Conservation (phyloP, 345 rosid species). For the Eucalyptus leucophloia region DNA sequence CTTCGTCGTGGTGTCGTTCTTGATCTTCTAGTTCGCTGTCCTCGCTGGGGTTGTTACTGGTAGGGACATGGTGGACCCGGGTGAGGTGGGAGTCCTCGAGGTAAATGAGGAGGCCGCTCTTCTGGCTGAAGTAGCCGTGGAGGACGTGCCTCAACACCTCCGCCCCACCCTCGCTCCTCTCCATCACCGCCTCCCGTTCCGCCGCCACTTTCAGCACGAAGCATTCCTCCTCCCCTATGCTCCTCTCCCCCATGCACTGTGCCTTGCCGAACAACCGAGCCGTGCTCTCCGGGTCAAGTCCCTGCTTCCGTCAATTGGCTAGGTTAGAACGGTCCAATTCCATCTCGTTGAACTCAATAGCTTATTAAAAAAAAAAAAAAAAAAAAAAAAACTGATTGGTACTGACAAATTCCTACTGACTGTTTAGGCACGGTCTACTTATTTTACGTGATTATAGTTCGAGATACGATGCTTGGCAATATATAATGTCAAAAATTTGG, state of each 20-base stretch:
- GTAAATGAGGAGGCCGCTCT: conserved; percentile 72
- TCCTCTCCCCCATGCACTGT: conserved; percentile 78
- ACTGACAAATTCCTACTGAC: neutral
- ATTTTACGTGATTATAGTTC: neutral
- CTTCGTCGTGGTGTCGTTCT: neutral
- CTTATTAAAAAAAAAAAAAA: neutral
- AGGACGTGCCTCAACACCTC: conserved; percentile 84
- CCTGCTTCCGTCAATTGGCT: conserved; percentile 19
- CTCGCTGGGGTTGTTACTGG: neutral
- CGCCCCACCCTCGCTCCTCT: conserved; percentile 80
- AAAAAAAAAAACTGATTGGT: neutral
- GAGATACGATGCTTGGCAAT: neutral
- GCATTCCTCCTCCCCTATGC: conserved; percentile 77
- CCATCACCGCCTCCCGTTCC: conserved; percentile 59
- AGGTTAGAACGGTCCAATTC: neutral
- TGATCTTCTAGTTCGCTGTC: neutral
- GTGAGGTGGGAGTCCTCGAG: conserved; percentile 88
- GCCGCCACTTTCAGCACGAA: conserved; percentile 87
- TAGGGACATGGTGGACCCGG: conserved; percentile 19
- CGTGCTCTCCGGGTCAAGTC: conserved; percentile 81
- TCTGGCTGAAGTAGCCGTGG: conserved; percentile 93
- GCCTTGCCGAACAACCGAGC: conserved; percentile 69
- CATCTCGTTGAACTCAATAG: neutral
- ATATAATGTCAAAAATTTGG: neutral
- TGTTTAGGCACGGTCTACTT: neutral